Evolutionary conservation across 805 yeast genomes (phyloP), one percentile per base, ranked within the genome.

Genomic region (Lachancea dasiensis): DNA sequence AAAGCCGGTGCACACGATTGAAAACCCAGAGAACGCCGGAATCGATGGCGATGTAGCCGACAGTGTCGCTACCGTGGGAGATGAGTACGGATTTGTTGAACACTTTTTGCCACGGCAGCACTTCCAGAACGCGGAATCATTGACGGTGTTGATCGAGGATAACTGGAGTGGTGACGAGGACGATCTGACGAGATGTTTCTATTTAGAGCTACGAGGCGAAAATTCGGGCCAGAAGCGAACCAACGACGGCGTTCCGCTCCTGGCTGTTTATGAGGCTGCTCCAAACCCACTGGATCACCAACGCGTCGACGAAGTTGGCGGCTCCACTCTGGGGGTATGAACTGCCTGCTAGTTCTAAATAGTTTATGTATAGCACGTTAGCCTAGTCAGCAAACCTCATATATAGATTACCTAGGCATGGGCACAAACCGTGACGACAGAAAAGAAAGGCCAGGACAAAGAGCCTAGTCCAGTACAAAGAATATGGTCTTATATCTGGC

Each of bases 211-310:
- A 18, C 67, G 96, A 31, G 97, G 97, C 1, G 82, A 77, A 46
- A 71, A 60, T 42, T 67, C 73, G 6, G 44, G 50, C 3, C 38
- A 44, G 19, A 37, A 33, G 5, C 23, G 39, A 3, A 35, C 36
- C 25, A 42, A 44, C 9, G 47, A 51, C 13, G 48, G 46, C 3
- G 41, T 48, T 3, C 95, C 95, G 0, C 75, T 86, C 13, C 69
- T 82, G 11, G 70, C 95, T 0, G 54, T 84, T 15, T 90, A 89
- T 58, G 97, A 90, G 61, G 75, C 87, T 39, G 94, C 95, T 0
- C 92, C 97, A 3, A 89, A 89, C 56, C 96, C 96, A 0, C 76
- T 81, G 1, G 97, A 89, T 56, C 97, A 90, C 58, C 77, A 71
- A 47, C 69, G 61, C 34, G 15, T 60, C 31, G 58, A 46, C 3